Percentiles rank a stretch among this genome's conserved stretches.
Conservation (phyloP, 768 basidiomycete species). For the Auricularia cornea region DNA sequence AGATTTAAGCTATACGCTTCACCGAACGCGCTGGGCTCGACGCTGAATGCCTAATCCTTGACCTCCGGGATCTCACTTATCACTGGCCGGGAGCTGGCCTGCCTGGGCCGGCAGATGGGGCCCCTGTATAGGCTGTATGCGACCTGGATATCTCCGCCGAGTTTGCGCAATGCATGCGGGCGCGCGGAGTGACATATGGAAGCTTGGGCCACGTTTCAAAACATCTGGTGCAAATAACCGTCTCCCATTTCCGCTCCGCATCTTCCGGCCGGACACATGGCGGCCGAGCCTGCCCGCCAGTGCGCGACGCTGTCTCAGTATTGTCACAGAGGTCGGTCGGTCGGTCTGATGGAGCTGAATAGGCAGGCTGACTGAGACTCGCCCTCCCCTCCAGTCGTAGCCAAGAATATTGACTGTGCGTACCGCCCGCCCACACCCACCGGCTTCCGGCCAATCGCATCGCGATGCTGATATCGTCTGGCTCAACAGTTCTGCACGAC, state of each 20-base stretch:
- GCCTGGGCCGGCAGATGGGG: not conserved
- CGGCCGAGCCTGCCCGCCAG: conserved; percentile 4
- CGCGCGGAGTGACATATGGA: not conserved
- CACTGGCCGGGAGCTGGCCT: not conserved
- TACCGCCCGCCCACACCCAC: too few relatives aligned
- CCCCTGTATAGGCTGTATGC: not conserved
- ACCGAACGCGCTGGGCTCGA: not conserved
- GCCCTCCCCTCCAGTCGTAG: not conserved
- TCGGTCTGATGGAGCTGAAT: too few relatives aligned
- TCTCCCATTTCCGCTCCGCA: not conserved
- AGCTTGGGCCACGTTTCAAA: not conserved
- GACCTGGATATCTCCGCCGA: not conserved
- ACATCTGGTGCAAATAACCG: not conserved
- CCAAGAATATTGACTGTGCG: conserved; percentile 6
- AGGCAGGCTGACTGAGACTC: not conserved
- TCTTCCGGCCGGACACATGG: not conserved
- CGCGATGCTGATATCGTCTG: too few relatives aligned
- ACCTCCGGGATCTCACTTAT: too few relatives aligned
- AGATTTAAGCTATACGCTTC: not conserved
- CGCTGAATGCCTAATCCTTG: too few relatives aligned
- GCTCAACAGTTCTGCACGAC: conserved; percentile 39
- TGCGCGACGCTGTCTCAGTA: conserved; percentile 51
- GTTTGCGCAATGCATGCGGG: not conserved
- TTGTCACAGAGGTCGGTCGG: conserved; percentile 38
- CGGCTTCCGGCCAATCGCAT: too few relatives aligned